These are phyloP conservation scores for Metschnikowia vanudenii DNA, from an alignment of 805 yeast genomes.

Conservation along the genomic window DNA sequence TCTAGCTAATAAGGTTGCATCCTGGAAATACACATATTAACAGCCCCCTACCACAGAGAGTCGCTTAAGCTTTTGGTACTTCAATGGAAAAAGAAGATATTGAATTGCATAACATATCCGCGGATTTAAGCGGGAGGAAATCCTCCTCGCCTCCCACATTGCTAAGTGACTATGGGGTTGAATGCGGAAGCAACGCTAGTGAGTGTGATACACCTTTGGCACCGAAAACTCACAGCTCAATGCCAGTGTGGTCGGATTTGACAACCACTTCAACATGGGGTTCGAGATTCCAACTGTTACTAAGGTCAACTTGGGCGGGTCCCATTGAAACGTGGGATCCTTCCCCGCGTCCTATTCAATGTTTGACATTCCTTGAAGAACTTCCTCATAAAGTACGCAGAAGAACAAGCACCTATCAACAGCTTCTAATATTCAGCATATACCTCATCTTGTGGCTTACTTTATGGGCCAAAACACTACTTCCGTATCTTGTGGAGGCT, in stretches of 20 bases:
- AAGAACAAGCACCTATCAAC: slow-evolving; percentile 25
- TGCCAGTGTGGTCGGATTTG: neutral
- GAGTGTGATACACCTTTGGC: neutral
- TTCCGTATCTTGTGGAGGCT: slow-evolving; percentile 46
- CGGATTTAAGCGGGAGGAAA: neutral
- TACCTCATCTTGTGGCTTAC: slow-evolving; percentile 51
- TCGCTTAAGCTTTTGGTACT: neutral
- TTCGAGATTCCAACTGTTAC: neutral
- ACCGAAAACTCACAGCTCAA: neutral
- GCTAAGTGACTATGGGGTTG: neutral
- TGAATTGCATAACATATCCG: slow-evolving; percentile 4
- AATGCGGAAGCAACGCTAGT: neutral
- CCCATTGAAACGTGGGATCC: slow-evolving; percentile 49
- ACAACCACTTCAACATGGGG: neutral
- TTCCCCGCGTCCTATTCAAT: slow-evolving; percentile 40
- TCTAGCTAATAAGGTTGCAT: too few relatives aligned
- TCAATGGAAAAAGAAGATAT: slow-evolving; percentile 1
- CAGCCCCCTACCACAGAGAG: neutral
- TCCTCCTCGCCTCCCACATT: slow-evolving; percentile 1
- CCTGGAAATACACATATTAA: too few relatives aligned
- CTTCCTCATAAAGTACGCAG: slow-evolving; percentile 41
- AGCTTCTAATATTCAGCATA: slow-evolving; percentile 29
- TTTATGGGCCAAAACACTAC: slow-evolving; percentile 34
- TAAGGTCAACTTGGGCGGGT: slow-evolving; percentile 50
- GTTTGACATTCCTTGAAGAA: slow-evolving; percentile 35